These are phyloP conservation scores for Pistacia integerrima DNA, from an alignment of 345 rosid genomes.

Conservation along the genomic window DNA sequence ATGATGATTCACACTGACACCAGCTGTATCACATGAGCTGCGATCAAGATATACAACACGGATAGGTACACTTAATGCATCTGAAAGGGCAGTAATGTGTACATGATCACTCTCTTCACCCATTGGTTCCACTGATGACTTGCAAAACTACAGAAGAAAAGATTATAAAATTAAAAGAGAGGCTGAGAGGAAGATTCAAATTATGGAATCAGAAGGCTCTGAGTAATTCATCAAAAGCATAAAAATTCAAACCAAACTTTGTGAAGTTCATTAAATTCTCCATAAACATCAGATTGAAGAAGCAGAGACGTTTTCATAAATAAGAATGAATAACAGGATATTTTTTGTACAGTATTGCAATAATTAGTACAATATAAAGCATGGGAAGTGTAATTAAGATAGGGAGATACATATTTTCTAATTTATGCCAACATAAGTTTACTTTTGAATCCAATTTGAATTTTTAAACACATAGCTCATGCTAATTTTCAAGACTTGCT, in stretches of 20 bases:
- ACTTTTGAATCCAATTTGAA: constrained; percentile 1
- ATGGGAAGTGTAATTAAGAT: neutral
- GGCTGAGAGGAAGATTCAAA: neutral
- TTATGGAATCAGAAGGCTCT: neutral
- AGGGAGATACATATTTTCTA: neutral
- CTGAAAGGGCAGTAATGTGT: constrained; percentile 94
- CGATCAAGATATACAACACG: constrained; percentile 95
- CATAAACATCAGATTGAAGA: neutral
- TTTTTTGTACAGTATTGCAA: neutral
- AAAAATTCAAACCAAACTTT: neutral
- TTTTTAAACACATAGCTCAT: neutral
- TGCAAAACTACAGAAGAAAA: constrained; percentile 81
- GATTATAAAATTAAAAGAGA: constrained; percentile 10
- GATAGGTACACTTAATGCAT: constrained; percentile 89
- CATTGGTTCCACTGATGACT: constrained; percentile 98
- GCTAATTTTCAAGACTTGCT: neutral
- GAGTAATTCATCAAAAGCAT: neutral
- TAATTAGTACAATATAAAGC: neutral
- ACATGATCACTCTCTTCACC: constrained; percentile 99
- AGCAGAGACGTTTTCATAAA: neutral
- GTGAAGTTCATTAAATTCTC: neutral
- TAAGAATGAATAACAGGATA: neutral
- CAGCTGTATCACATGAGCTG: constrained; percentile 77
- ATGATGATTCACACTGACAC: constrained; percentile 86
- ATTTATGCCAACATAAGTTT: neutral